These are phyloP conservation scores for Candida pseudoviswanathii DNA, from an alignment of 1,139 yeast genomes.

Conservation along the genomic window DNA sequence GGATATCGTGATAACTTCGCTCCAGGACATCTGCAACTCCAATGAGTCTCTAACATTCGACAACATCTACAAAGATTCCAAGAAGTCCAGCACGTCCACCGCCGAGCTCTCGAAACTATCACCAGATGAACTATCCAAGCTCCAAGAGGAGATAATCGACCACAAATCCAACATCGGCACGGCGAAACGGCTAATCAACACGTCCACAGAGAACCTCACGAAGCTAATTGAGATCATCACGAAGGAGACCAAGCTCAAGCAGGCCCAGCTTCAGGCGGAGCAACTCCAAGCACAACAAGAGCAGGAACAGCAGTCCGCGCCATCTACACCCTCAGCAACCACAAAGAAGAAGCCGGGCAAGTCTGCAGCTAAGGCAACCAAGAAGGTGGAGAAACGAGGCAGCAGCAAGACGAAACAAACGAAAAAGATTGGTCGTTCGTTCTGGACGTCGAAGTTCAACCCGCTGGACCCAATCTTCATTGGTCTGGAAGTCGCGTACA, in stretches of 20 bases:
- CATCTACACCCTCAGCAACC: not conserved
- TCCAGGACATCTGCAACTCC: slow-evolving; percentile 67
- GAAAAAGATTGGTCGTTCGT: slow-evolving; percentile 43
- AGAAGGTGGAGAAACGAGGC: slow-evolving; percentile 2
- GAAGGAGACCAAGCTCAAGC: slow-evolving; percentile 11
- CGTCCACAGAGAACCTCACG: slow-evolving; percentile 42
- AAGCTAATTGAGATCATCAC: slow-evolving; percentile 28
- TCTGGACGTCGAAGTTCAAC: slow-evolving; percentile 49
- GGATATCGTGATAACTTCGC: slow-evolving; percentile 65
- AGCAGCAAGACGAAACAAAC: slow-evolving; percentile 12
- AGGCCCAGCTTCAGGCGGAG: slow-evolving; percentile 11
- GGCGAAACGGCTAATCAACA: slow-evolving; percentile 49
- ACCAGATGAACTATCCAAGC: slow-evolving; percentile 28
- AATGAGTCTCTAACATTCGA: slow-evolving; percentile 60
- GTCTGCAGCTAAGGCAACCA: not conserved
- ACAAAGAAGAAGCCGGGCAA: slow-evolving; percentile 10
- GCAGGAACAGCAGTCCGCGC: not conserved
- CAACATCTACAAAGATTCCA: slow-evolving; percentile 35
- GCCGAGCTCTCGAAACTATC: slow-evolving; percentile 18
- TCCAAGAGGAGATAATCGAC: slow-evolving; percentile 44
- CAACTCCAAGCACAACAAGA: not conserved
- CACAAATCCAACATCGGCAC: slow-evolving; percentile 63
- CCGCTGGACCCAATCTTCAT: slow-evolving; percentile 62
- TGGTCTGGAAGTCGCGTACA: slow-evolving; percentile 89
- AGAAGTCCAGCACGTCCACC: not conserved